A percentile compares a stretch with the other conserved stretches of the same genome.
phyloP scores from a whole-genome alignment of 176 grass and related monocot genomes.

The Neostapfia colusana region DNA sequence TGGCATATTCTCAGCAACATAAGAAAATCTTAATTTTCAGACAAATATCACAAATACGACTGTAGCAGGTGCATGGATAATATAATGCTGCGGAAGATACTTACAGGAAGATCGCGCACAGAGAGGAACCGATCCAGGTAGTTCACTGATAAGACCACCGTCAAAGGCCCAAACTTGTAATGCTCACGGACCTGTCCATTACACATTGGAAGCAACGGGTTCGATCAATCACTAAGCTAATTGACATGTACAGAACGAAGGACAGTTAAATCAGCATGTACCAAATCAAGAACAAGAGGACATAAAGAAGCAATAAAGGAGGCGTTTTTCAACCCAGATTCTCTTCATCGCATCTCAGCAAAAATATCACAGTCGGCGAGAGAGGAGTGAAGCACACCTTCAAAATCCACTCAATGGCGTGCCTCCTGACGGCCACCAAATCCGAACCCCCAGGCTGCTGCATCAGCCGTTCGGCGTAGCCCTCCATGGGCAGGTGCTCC shows the following conservation, averaged over 20 bases:
- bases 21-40: background rate
- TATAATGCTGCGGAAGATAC: conserved; percentile 12
- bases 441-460: conserved; percentile 37
- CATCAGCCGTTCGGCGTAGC: conserved; percentile 55
- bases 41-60: background rate
- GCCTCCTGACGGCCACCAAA: conserved; percentile 43
- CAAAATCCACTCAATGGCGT: conserved; percentile 71
- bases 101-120: conserved; percentile 51
- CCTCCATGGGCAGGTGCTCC: conserved; percentile 53
- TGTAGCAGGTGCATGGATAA: background rate
- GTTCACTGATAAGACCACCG: conserved; percentile 62
- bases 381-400: conserved; percentile 46
- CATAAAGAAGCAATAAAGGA: background rate
- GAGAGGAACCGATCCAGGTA: conserved; percentile 76
- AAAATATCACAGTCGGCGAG: background rate
- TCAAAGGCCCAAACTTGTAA: conserved; percentile 67
- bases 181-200: conserved; percentile 55
- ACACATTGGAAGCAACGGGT: background rate
- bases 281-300: background rate
- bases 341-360: background rate
- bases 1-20: background rate
- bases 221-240: conserved; percentile 10
- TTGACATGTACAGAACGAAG: background rate
- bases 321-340: background rate
- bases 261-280: background rate